Evolutionary conservation across 225 moss, liverwort and hornwort species (phyloP).

Genomic region (Lunularia cruciata): DNA sequence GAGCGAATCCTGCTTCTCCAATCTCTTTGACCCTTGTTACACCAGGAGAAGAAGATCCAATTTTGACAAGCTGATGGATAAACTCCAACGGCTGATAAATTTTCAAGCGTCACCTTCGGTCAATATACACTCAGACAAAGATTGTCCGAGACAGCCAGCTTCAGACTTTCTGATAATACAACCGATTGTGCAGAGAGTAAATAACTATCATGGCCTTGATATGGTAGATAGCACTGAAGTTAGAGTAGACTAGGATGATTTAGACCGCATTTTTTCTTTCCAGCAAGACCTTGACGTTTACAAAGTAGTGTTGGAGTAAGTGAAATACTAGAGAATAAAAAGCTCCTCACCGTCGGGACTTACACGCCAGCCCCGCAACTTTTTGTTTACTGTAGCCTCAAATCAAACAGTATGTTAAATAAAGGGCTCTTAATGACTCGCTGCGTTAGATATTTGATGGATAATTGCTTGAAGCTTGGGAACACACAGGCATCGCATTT

Average conservation of each 20-base stretch:
- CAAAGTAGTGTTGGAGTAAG: not conserved
- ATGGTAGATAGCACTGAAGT: not conserved
- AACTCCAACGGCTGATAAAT: not conserved
- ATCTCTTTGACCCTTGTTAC: not conserved
- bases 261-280: not conserved
- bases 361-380: not conserved
- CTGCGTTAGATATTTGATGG: not conserved
- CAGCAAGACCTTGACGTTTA: not conserved
- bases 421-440: not conserved
- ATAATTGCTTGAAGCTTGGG: too few species aligned
- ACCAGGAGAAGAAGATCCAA: not conserved
- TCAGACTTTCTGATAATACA: not conserved
- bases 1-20: not conserved
- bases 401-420: not conserved
- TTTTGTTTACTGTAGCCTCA: not conserved
- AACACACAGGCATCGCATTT: too few species aligned
- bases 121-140: not conserved
- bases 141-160: not conserved
- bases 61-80: not conserved
- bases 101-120: not conserved
- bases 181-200: not conserved
- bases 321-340: not conserved
- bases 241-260: not conserved
- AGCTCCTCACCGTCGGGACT: not conserved
- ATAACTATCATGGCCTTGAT: not conserved